Conservation (phyloP, 1,139 yeast genomes). For the Yamadazyma sp. region DNA sequence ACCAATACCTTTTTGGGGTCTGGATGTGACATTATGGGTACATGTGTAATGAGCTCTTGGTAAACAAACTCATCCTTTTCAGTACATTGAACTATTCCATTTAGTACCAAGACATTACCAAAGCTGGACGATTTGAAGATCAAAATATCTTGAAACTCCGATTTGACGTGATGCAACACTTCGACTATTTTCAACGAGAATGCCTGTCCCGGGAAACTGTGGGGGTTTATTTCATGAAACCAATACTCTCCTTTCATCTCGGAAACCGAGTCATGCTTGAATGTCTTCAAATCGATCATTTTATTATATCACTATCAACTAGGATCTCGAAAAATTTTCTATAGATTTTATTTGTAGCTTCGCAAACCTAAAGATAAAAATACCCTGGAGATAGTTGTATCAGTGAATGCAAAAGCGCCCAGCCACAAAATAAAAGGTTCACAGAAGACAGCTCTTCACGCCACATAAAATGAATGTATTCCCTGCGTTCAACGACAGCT, state of each 20-base stretch:
- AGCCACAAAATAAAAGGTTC: too few species aligned
- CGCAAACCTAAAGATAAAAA: background rate
- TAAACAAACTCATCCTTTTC: conserved; percentile 89
- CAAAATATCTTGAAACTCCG: conserved; percentile 50
- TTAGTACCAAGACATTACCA: conserved; percentile 83
- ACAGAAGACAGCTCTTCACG: too few species aligned
- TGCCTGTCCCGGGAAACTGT: conserved; percentile 46
- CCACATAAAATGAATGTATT: conserved; percentile 46
- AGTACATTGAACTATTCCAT: conserved; percentile 85
- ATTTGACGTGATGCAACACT: conserved; percentile 36
- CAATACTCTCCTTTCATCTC: conserved; percentile 30
- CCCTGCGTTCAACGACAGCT: conserved; percentile 58
- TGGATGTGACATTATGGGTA: conserved; percentile 75
- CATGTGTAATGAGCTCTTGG: conserved; percentile 85
- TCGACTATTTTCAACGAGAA: conserved; percentile 37
- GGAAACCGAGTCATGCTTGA: conserved; percentile 28
- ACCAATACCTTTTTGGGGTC: conserved; percentile 74
- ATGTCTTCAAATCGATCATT: conserved; percentile 18
- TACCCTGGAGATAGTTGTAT: background rate
- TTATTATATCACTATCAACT: too few species aligned
- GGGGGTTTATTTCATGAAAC: conserved; percentile 40
- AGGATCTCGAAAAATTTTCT: conserved; percentile 1
- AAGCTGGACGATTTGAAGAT: conserved; percentile 72
- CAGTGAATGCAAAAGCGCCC: background rate
- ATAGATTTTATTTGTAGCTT: too few species aligned